Evolutionary conservation across 2,329 filamentous ascomycete species (phyloP).

Genomic region (Trichoderma cornu-damae): DNA sequence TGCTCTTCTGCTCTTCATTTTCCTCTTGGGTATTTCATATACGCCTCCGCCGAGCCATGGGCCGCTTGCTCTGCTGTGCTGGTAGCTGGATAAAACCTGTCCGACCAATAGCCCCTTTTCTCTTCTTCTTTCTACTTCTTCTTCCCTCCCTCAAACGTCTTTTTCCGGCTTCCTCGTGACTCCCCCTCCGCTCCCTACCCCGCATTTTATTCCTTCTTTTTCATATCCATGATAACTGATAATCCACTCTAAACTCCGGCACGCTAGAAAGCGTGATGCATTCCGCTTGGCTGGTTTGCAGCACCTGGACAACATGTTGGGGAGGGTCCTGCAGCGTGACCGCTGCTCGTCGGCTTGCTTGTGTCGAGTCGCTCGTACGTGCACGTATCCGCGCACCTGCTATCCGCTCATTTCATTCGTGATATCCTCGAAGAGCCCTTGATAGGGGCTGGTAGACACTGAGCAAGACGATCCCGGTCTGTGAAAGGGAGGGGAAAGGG

Average conservation of each 20-base stretch:
- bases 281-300: background rate
- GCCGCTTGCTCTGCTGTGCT: background rate
- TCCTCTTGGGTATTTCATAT: conserved; percentile 16
- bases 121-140: background rate
- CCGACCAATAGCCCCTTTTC: background rate
- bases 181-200: background rate
- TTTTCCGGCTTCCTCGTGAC: background rate
- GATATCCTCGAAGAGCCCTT: conserved; percentile 41
- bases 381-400: conserved; percentile 1
- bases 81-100: background rate
- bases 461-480: conserved; percentile 52
- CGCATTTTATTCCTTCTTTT: background rate
- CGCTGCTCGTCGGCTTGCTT: background rate
- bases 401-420: conserved; percentile 26
- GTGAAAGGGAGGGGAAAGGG: background rate
- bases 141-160: background rate
- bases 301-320: background rate
- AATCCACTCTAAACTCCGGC: background rate
- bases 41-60: background rate
- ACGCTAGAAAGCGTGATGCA: background rate
- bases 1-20: background rate
- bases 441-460: conserved; percentile 52
- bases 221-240: background rate
- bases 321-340: background rate
- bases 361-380: background rate